Percentiles rank a stretch among this genome's conserved stretches.
phyloP scores from a whole-genome alignment of 495 filamentous ascomycete genomes.

The Neurospora sp. region DNA sequence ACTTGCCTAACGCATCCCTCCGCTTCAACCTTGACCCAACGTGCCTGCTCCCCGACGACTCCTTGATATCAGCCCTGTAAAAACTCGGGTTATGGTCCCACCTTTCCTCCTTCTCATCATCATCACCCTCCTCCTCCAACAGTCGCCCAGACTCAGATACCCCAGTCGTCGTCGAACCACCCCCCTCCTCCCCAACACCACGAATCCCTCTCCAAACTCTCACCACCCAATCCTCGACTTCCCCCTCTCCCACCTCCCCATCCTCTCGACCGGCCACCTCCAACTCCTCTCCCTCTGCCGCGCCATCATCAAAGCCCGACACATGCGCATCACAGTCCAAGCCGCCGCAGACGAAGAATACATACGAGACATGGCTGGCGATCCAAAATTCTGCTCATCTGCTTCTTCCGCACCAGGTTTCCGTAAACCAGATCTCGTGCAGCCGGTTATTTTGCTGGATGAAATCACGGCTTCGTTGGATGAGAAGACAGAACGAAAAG shows the following conservation, averaged over 20 bases:
- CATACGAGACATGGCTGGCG: too few relatives aligned
- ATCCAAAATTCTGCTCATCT: background rate
- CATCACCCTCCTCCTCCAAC: background rate
- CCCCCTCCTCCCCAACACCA: background rate
- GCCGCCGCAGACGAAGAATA: too few relatives aligned
- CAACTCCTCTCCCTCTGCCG: constrained; percentile 19
- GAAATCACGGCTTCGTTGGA: constrained; percentile 80
- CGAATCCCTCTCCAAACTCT: background rate
- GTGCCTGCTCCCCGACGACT: background rate
- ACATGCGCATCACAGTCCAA: background rate
- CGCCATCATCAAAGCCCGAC: constrained; percentile 10
- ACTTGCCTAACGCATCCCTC: constrained; percentile 22
- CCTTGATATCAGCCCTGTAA: constrained; percentile 3
- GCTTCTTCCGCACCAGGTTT: too few relatives aligned
- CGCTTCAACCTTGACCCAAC: constrained; percentile 19
- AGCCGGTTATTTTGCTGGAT: constrained; percentile 63
- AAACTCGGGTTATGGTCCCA: constrained; percentile 11
- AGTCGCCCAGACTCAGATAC: background rate
- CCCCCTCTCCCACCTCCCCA: constrained; percentile 9
- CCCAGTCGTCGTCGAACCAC: background rate
- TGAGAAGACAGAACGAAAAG: constrained; percentile 63
- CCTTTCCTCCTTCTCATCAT: too few relatives aligned
- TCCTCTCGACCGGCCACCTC: constrained; percentile 22
- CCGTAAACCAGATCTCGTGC: background rate
- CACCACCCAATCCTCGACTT: constrained; percentile 9